Base-by-base conservation (phyloP, 1,139 yeast species). In the Kodamaea plutei region DNA sequence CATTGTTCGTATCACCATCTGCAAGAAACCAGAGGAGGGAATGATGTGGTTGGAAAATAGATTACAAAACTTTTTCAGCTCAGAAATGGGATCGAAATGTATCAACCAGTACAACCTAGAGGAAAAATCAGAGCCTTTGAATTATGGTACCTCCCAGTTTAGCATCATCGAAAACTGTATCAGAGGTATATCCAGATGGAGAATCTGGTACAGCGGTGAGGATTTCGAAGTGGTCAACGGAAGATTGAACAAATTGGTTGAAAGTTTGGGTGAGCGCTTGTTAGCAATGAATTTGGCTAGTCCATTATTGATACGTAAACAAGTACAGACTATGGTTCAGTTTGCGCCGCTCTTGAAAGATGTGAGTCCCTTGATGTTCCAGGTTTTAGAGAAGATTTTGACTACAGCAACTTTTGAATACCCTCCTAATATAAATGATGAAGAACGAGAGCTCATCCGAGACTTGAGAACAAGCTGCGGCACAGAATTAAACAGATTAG, bases 181-280 rank as follows among this genome's bases (percentile, higher is more conserved):
- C 18, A 73, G 95, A 40, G 98, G 98, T 23, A 82, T 93, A 22
- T 79, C 93, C n/a, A 74, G 99, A 48, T 91, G 98, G 97, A 79
- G 88, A 48, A 81, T 88, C 17, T 89, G 96, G 96, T 88, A 87
- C 49, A 60, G 58, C 25, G 76, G 74, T 4, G 72, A 73, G 4
- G 93, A 85, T 48, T 76, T 76, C 42, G 76, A 76, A 22, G 66
- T 63, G 11, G 73, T 75, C 22, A 70, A 79, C 37, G 72, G 64
- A 28, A 61, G 72, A 15, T 66, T 91, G 27, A 69, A 81, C 38
- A 63, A 64, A 8, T 71, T 82, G 37, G 81, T 88, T 15, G 93
- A 87, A 48, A 72, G 70, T 16, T 70, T 93, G 49, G 88, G 96
- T 31, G 82, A 81, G 39, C 75, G 87, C 43, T 63, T 91, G 37